A percentile compares a stretch with the other conserved stretches of the same genome.
phyloP scores from a whole-genome alignment of 306 rosid genomes.

The Trichosanthes cucumerina region DNA sequence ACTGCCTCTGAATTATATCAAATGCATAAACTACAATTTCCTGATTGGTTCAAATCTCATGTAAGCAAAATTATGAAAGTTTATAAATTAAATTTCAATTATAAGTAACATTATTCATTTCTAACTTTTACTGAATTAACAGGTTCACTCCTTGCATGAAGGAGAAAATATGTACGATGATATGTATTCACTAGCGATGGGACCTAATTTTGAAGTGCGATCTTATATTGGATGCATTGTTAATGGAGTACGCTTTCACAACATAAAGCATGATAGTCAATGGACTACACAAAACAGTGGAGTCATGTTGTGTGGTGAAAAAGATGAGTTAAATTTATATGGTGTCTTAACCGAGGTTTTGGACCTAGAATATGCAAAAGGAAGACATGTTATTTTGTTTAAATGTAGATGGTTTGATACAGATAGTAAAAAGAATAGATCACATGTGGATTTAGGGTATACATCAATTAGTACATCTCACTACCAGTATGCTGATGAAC shows the following conservation, averaged over 20 bases:
- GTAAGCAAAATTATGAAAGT: neutral
- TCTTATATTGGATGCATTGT: neutral
- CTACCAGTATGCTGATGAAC: neutral
- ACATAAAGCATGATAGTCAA: neutral
- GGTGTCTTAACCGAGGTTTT: neutral
- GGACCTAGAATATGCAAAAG: neutral
- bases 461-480: neutral
- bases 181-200: neutral
- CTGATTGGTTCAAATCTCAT: neutral
- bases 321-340: neutral
- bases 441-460: neutral
- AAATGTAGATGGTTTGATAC: conserved; percentile 10
- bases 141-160: neutral
- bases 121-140: neutral
- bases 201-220: neutral
- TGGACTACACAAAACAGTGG: neutral
- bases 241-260: neutral
- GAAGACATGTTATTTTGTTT: neutral
- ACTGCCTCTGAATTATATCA: neutral
- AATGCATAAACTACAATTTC: neutral
- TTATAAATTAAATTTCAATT: neutral
- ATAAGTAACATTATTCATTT: neutral
- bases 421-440: neutral
- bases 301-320: neutral
- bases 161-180: neutral